These are phyloP conservation scores for Stachybotrys elegans DNA, from an alignment of 2,329 filamentous ascomycete genomes.

Conservation along the genomic window DNA sequence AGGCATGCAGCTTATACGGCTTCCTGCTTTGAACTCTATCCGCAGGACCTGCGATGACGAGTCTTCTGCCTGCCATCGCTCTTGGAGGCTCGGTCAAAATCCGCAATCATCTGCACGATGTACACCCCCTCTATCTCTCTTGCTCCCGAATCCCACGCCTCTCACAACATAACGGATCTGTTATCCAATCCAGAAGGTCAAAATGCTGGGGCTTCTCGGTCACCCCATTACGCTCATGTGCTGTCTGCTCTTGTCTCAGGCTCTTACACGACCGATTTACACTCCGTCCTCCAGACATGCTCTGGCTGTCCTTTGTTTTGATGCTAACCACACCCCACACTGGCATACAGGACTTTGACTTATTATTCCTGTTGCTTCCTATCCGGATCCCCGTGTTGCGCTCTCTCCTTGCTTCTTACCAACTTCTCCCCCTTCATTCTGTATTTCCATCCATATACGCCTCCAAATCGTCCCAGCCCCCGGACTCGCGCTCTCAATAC, in stretches of 20 bases:
- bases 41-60: no score
- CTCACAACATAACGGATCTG: background rate
- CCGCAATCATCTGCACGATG: no score
- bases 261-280: slow-evolving; percentile 37
- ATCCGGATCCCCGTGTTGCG: no score
- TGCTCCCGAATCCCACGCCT: background rate
- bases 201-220: slow-evolving; percentile 21
- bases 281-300: slow-evolving; percentile 20
- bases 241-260: slow-evolving; percentile 37
- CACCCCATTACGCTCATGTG: slow-evolving; percentile 30
- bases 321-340: no score
- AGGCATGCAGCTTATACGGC: slow-evolving; percentile 20
- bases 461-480: background rate
- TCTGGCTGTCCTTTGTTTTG: no score
- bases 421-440: slow-evolving; percentile 17
- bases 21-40: no score
- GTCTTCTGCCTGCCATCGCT: no score
- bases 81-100: no score
- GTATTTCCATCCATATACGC: slow-evolving; percentile 13
- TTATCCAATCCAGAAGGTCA: slow-evolving; percentile 11
- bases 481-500: background rate
- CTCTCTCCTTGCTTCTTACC: slow-evolving; percentile 11
- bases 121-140: background rate
- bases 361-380: no score
- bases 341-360: no score